Evolutionary conservation across 805 yeast species (phyloP), one percentile per base, ranked within the genome.

Genomic region (Ogataea saltuana): DNA sequence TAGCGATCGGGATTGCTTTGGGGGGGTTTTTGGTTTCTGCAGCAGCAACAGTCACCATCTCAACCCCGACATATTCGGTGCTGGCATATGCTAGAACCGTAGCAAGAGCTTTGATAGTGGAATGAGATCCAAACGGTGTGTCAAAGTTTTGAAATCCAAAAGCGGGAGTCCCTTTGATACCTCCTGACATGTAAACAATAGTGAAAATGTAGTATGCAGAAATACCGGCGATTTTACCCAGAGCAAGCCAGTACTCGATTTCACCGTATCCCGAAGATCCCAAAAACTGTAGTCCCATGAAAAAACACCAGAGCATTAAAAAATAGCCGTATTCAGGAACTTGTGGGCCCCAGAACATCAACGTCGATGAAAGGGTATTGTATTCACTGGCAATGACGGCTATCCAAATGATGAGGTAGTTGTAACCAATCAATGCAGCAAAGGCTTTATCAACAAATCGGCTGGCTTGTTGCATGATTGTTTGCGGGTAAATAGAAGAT

Each of bases 11-110:
- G 44, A 80, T 70, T 4, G 81, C 77, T 41, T 66, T 70, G 26
- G 72, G 60, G 2, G 86, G 85, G 51, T 80, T 78, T 53, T 74
- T 71, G 3, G 81, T 68, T 53, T 80, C 85, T 19, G 80, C 78
- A 1, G 85, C 85, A 28, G 81, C 72, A 22, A 81, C 65, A n/a
- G 83, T 50, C 17, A 55, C 47, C 50, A 54, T 50, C 39, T 58
- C 62, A 22, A 56, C 46, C 28, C 62, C 62, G 4, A 58, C 44
- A 29, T 56, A 58, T 13, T 46, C 53, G 10, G 51, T 51, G 47
- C 58, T 55, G 8, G 58, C 60, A 28, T 50, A 46, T 12, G 53
- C 55, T 36, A 58, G 55, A 4, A 56, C 48, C 17, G 43, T 49
- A 10, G 60, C 62, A 37, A 58, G 46, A 37, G 59, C 55, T 41